Conservation (phyloP, 495 filamentous ascomycete species). For the Aspergillus nanangensis region DNA sequence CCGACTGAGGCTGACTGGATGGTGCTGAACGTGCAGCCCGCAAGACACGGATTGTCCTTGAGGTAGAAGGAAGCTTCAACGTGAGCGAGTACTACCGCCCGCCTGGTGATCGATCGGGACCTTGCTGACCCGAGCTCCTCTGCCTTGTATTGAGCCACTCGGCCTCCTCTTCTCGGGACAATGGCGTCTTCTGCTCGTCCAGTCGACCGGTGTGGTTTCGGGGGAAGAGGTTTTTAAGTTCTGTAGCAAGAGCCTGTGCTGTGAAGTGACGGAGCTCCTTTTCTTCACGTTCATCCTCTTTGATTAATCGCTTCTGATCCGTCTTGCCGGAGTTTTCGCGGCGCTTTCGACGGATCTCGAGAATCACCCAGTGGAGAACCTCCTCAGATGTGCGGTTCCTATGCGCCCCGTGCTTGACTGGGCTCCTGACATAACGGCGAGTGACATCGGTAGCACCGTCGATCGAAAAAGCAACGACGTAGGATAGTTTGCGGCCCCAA, state of each 20-base stretch:
- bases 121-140: conserved; percentile 43
- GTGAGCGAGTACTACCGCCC: conserved; percentile 23
- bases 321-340: conserved; percentile 75
- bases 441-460: conserved; percentile 96
- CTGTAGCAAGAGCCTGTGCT: conserved; percentile 62
- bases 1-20: not conserved
- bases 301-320: conserved; percentile 73
- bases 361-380: conserved; percentile 79
- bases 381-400: conserved; percentile 78
- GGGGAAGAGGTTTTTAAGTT: conserved; percentile 53
- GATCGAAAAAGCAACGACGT: conserved; percentile 94
- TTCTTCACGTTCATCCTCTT: conserved; percentile 86
- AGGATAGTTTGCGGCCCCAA: conserved; percentile 92
- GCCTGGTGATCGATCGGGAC: conserved; percentile 32
- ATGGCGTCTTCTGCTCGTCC: conserved; percentile 38
- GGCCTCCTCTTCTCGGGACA: conserved; percentile 55
- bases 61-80: not conserved
- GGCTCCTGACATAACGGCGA: conserved; percentile 86
- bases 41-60: not conserved
- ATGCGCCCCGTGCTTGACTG: conserved; percentile 63
- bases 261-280: conserved; percentile 75
- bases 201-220: conserved; percentile 24
- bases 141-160: conserved; percentile 62
- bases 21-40: not conserved
- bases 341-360: conserved; percentile 81